These are phyloP conservation scores for Solanum rostratum DNA, from an alignment of 257 asterid genomes.

Conservation along the genomic window DNA sequence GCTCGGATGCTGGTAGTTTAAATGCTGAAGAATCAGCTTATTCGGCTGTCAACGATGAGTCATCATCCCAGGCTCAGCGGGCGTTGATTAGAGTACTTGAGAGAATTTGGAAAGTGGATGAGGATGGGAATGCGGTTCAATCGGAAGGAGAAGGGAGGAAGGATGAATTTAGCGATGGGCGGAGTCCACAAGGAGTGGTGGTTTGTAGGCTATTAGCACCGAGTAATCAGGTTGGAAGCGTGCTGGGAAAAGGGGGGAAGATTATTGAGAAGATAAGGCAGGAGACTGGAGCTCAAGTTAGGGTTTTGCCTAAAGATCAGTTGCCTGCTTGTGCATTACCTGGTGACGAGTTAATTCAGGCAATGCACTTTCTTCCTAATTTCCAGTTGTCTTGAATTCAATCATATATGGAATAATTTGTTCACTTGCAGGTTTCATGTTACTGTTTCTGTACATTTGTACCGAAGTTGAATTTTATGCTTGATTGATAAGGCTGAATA, in stretches of 20 bases:
- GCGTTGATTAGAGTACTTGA: conserved; percentile 10
- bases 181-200: conserved; percentile 2
- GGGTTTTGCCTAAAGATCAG: conserved; percentile 8
- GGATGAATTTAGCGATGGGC: not conserved
- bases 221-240: conserved; percentile 1
- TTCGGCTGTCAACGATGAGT: not conserved
- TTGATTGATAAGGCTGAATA: not conserved
- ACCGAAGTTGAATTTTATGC: not conserved
- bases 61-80: conserved; percentile 1
- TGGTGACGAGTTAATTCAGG: conserved; percentile 14
- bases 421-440: not conserved
- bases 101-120: conserved; percentile 7
- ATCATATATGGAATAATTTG: not conserved
- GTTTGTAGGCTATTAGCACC: conserved; percentile 10
- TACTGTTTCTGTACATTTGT: not conserved
- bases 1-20: not conserved
- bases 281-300: conserved; percentile 9
- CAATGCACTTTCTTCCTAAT: not conserved
- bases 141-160: not conserved
- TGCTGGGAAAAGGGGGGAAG: conserved; percentile 10
- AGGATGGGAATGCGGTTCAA: not conserved
- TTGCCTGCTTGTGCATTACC: conserved; percentile 5
- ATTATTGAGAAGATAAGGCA: conserved; percentile 3
- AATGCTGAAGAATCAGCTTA: not conserved
- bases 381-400: not conserved